Conservation (phyloP, 768 basidiomycete genomes). For the Mycena vulgaris region DNA sequence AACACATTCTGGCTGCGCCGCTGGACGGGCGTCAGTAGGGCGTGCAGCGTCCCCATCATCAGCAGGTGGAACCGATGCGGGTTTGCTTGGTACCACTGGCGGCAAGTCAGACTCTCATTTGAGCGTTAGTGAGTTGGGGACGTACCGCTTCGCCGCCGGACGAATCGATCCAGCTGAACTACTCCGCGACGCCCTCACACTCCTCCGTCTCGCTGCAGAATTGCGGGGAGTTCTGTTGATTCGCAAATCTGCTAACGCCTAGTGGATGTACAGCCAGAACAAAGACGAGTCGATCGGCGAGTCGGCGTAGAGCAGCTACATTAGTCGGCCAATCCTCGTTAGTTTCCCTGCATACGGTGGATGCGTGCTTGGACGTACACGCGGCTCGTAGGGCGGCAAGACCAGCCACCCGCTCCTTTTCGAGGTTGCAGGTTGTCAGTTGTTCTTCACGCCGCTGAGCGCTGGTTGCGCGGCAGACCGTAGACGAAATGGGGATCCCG, state of each 20-base stretch:
- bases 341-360: too few species aligned
- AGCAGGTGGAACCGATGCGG: conserved; percentile 92
- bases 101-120: too few species aligned
- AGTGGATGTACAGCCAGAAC: conserved; percentile 91
- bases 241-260: too few species aligned
- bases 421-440: too few species aligned
- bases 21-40: conserved; percentile 88
- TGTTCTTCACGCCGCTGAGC: too few species aligned
- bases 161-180: conserved; percentile 84
- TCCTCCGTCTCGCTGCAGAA: conserved; percentile 88
- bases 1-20: conserved; percentile 84
- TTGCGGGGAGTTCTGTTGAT: conserved; percentile 93
- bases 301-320: conserved; percentile 84
- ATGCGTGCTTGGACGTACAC: conserved; percentile 80
- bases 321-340: too few species aligned
- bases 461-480: too few species aligned
- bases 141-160: conserved; percentile 76
- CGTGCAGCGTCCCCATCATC: conserved; percentile 87
- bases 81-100: conserved; percentile 78
- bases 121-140: conserved; percentile 6
- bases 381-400: conserved; percentile 79
- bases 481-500: too few species aligned
- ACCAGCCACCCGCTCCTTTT: too few species aligned
- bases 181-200: conserved; percentile 77
- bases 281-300: conserved; percentile 94